Base-by-base conservation (phyloP, 306 rosid genomes). In the Cicer yamashitae region DNA sequence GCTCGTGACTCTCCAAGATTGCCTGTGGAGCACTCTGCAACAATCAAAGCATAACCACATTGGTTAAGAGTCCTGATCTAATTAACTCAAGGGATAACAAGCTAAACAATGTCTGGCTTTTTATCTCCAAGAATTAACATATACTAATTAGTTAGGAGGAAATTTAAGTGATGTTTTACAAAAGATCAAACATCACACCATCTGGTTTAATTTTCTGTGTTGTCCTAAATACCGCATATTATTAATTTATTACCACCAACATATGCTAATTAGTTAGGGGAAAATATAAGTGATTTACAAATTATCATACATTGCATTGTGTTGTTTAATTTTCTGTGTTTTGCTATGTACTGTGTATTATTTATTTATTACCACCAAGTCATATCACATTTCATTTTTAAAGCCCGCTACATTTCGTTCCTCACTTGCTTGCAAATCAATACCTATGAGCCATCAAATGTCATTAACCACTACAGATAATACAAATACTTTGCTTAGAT, bases 1-100 rank as follows among this genome's bases (percentile, higher is more conserved):
- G 96, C 85, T 90, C 98, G 17, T 89, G 96, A 79, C 98, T 96
- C 92, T 96, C 99, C 88, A 92, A 59, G 82, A 96, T 90, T 67
- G 91, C 58, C 76, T 78, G 91, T 0, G 99, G 99, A 75, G 99
- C 96, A 90, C 98, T 92, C 99, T 96, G 94, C 78, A 84, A 60
- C 57, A 82, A 67, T 43, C 70, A 71, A 37, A 79, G 51, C 53
- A 78, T 5, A 25, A 52, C 66, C 12, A 20, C 7, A 66, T 75
- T 14, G 18, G 71, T 48, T 66, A 74, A 66, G 34, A 50, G 10
- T 17, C 53, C 45, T 13, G 14, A 75, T 40, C 43, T 63, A 39
- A 75, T 75, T 20, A 67, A 60, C 50, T 57, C 45, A 18, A 52
- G 7, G 43, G 75, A 57, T 68, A 37, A 54, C 37, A 74, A 57